Conservation (phyloP, 2,329 filamentous ascomycete species). For the Aspergillus japonicus region DNA sequence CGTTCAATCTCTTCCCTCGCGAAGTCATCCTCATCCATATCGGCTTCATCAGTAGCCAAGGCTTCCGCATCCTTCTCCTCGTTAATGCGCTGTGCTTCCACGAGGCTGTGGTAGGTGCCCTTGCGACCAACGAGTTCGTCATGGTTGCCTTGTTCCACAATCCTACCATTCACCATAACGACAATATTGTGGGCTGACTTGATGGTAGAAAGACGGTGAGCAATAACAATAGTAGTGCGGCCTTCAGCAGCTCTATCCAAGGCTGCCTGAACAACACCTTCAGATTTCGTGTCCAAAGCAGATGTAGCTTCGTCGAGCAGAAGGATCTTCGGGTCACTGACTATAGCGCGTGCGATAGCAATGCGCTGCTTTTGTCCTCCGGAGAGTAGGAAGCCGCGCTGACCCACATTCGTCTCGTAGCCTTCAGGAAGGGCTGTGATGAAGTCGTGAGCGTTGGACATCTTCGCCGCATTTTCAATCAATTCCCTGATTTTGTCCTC, state of each 20-base stretch:
- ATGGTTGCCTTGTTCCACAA: slow-evolving; percentile 90
- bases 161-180: slow-evolving; percentile 80
- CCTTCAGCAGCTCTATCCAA: slow-evolving; percentile 82
- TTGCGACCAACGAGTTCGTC: slow-evolving; percentile 69
- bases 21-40: slow-evolving; percentile 25
- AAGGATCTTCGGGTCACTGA: slow-evolving; percentile 87
- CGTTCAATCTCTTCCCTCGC: slow-evolving; percentile 30
- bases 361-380: slow-evolving; percentile 97
- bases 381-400: slow-evolving; percentile 86
- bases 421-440: slow-evolving; percentile 77
- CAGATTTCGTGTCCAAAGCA: slow-evolving; percentile 88
- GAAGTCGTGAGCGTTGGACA: slow-evolving; percentile 94
- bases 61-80: slow-evolving; percentile 50
- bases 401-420: slow-evolving; percentile 93
- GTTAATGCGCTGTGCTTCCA: slow-evolving; percentile 80
- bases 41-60: slow-evolving; percentile 24
- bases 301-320: slow-evolving; percentile 94
- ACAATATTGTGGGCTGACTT: slow-evolving; percentile 94
- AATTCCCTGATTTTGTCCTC: slow-evolving; percentile 69
- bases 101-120: slow-evolving; percentile 78
- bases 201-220: slow-evolving; percentile 92
- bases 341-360: slow-evolving; percentile 85
- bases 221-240: slow-evolving; percentile 92
- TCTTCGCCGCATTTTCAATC: slow-evolving; percentile 77
- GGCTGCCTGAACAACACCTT: slow-evolving; percentile 90